Conservation (phyloP, 345 rosid species). For the Aquilaria sinensis region DNA sequence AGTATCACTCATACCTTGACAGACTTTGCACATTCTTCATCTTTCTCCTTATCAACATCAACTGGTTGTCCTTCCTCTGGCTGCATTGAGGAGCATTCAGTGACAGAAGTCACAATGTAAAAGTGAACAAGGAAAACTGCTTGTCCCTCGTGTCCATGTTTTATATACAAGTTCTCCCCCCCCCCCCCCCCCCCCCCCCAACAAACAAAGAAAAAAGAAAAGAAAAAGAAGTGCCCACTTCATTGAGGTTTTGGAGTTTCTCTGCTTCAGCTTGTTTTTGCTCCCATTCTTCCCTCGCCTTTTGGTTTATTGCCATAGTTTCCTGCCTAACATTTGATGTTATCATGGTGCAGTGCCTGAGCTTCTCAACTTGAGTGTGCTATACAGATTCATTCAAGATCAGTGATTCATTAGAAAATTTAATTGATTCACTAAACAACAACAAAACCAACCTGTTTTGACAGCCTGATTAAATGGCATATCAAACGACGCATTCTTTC, state of each 20-base stretch:
- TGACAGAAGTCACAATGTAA: not conserved
- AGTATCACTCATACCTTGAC: slow-evolving; percentile 45
- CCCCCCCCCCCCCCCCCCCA: too few relatives aligned
- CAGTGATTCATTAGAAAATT: slow-evolving; percentile 13
- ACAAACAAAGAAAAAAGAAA: too few relatives aligned
- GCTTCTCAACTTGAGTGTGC: slow-evolving; percentile 83
- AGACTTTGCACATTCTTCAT: slow-evolving; percentile 52
- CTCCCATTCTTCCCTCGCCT: slow-evolving; percentile 84
- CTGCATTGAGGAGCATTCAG: slow-evolving; percentile 39
- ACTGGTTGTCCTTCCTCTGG: slow-evolving; percentile 57
- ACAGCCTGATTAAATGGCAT: slow-evolving; percentile 63
- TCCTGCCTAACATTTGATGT: slow-evolving; percentile 79
- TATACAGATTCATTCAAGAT: slow-evolving; percentile 26
- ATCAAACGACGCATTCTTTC: slow-evolving; percentile 93
- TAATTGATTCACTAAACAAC: slow-evolving; percentile 1
- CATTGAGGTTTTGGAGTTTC: slow-evolving; percentile 73
- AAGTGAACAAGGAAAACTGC: not conserved
- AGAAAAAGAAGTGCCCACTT: slow-evolving; percentile 21
- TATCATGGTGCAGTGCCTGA: slow-evolving; percentile 58
- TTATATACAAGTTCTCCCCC: slow-evolving; percentile 5
- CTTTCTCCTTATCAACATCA: slow-evolving; percentile 85
- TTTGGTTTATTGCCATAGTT: slow-evolving; percentile 58
- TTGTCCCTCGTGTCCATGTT: not conserved
- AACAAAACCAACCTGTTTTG: slow-evolving; percentile 67
- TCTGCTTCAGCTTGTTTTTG: slow-evolving; percentile 88